Evolutionary conservation across 139 green algal genomes (phyloP), one percentile per base, ranked within the genome.

Genomic region (Ettlia oleoabundans): DNA sequence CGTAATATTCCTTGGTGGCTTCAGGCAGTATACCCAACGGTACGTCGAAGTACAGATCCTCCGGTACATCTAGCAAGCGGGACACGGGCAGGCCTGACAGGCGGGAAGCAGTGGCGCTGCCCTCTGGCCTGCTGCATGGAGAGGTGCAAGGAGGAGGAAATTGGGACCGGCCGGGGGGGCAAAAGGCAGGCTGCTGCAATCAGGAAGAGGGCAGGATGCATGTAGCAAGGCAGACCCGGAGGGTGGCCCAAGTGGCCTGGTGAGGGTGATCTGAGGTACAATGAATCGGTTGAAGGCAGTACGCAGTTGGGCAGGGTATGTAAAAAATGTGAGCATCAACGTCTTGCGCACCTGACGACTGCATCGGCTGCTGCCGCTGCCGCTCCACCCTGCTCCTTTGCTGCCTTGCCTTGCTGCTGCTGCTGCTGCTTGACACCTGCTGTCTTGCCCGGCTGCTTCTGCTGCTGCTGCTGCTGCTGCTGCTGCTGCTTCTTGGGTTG

Each of bases 21-120:
- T 88, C 84, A 1, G 84, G 70, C 22, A 82, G 42, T 1, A 69
- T 37, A 30, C 40, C 76, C 19, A 8, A 9, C 2, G 84, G 77
- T 22, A 82, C 75, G 28, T 88, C 84, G 52, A 88, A 71, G 52
- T 88, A 88, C 22, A 28, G 35, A 26, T 58, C 22, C 26, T 53
- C 10, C 26, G 62, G 33, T 15, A 55, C 47, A 2, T 58, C 41
- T 5, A 42, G 58, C 75, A 71, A n/a, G 38, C 30, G n/a, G 0
- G 22, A 28, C n/a, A 81, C 58, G 2, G 6, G 2, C 40, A 62
- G 24, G 2, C 33, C 30, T 1, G 7, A 2, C 43, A 33, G 43
- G 21, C 58, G 21, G 58, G 58, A 19, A 30, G 10, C 32, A 24
- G 10, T 6, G 58, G 58, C 58, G 58, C 47, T 10, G 47, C 13